These are phyloP conservation scores for Salvia hispanica DNA, from an alignment of 257 asterid genomes.

Conservation along the genomic window DNA sequence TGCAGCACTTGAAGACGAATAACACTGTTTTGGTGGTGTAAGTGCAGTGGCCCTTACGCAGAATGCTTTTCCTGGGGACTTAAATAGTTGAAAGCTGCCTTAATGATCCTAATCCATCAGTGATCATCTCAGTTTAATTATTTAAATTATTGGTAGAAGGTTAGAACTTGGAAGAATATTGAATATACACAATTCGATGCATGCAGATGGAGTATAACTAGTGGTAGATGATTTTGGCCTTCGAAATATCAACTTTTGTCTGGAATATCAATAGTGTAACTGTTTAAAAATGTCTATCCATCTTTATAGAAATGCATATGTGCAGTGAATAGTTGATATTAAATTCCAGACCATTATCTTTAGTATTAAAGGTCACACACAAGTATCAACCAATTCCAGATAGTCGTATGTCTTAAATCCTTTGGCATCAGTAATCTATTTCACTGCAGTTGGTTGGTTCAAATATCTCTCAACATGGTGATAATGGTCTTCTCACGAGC, in stretches of 20 bases:
- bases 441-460: too few species aligned
- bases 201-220: constrained; percentile 7
- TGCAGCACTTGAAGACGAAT: constrained; percentile 66
- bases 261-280: too few species aligned
- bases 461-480: too few species aligned
- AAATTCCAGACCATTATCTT: too few species aligned
- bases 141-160: background rate
- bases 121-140: constrained; percentile 2
- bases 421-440: too few species aligned
- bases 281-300: too few species aligned
- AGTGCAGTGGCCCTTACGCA: background rate
- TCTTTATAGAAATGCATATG: too few species aligned
- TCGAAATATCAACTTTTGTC: background rate
- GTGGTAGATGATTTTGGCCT: background rate
- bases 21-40: constrained; percentile 21
- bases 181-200: background rate
- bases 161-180: background rate
- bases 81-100: background rate
- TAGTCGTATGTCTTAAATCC: too few species aligned
- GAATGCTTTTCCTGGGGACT: constrained; percentile 16
- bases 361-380: too few species aligned
- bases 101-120: background rate
- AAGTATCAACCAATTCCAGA: too few species aligned
- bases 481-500: too few species aligned
- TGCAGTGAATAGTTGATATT: too few species aligned